A percentile compares a stretch with the other conserved stretches of the same genome.
Conservation (phyloP, 2,329 filamentous ascomycete species). For the Exophiala xenobiotica region DNA sequence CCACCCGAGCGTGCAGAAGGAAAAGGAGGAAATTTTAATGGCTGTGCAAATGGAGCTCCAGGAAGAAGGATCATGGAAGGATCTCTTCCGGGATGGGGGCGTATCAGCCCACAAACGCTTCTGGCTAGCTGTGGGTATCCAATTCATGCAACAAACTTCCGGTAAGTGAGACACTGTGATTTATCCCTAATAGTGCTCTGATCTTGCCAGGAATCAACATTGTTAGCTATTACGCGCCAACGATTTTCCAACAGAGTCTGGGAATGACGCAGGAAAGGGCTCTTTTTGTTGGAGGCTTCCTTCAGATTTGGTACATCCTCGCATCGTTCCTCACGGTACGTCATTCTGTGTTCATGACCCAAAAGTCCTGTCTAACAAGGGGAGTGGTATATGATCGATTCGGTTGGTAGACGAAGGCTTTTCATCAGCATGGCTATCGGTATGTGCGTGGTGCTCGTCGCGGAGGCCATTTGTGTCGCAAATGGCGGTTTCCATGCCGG, state of each 20-base stretch:
- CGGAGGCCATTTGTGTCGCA: too few relatives aligned
- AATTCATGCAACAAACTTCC: constrained; percentile 40
- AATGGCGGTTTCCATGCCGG: constrained; percentile 40
- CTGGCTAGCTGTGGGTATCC: constrained; percentile 48
- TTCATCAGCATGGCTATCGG: constrained; percentile 14
- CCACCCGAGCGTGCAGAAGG: neutral
- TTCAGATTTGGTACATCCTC: constrained; percentile 56
- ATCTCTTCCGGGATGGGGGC: constrained; percentile 36
- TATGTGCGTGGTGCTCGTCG: constrained; percentile 32
- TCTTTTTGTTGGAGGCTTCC: constrained; percentile 52
- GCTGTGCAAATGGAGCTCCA: constrained; percentile 31
- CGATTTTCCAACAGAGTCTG: constrained; percentile 41
- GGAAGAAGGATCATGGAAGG: constrained; percentile 35
- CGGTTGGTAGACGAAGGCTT: constrained; percentile 15
- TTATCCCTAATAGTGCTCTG: neutral
- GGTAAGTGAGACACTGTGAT: constrained; percentile 38
- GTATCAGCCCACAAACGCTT: too few relatives aligned
- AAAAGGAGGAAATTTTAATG: constrained; percentile 37
- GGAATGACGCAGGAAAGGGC: constrained; percentile 42
- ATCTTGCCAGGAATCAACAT: neutral
- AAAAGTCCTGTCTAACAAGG: neutral
- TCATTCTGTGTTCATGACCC: neutral
- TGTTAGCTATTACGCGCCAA: constrained; percentile 1
- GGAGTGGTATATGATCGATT: constrained; percentile 29
- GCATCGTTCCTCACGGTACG: constrained; percentile 52